Base-by-base conservation (phyloP, 2,329 filamentous ascomycete species). In the Pseudopyrenochaeta lycopersici region DNA sequence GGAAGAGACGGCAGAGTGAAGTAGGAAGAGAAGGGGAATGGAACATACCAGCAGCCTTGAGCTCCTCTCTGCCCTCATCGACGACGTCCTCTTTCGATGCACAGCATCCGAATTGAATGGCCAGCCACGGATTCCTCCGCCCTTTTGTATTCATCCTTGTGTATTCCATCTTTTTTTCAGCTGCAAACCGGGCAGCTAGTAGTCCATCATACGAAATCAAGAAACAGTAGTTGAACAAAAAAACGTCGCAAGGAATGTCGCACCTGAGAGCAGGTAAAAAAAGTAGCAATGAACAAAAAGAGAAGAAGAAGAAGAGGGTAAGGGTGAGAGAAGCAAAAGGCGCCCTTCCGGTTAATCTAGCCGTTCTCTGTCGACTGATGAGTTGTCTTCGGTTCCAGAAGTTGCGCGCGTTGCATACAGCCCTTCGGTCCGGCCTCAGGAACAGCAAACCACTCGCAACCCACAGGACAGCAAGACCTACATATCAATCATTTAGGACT, bases 41-140 rank as follows among this genome's bases (percentile, higher is more conserved):
- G 49, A 53, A 73, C 73, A 49, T 71, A 75, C 72, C 67, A 60
- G 55, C 57, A 38, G 49, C 61, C 42, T 56, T 58, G 30, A 64
- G 54, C 29, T 43, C 54, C 14, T 53, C 51, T 21, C 59, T 60
- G 6, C 60, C 63, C 44, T 72, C 64, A n/a, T 68, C 63, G 3
- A 64, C 64, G 38, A 64, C 46, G 39, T 69, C 65, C 32, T 68
- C 67, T 46, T 60, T 64, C 43, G 72, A 71, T 67, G 70, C 72
- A 70, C 73, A 75, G 70, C 73, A 76, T 62, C 72, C 70, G 52
- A 73, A 66, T n/a, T 63, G 61, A 46, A 74, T 73, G 62, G 66
- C 72, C 68, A 72, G 63, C 73, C 73, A 76, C 54, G 67, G 51
- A 52, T 56, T 58, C 48, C 39, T 61, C 51, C 31, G 40, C 49